These are phyloP conservation scores for Cryptosporidium bovis DNA, from an alignment of 169 alveolate species.

Conservation along the genomic window DNA sequence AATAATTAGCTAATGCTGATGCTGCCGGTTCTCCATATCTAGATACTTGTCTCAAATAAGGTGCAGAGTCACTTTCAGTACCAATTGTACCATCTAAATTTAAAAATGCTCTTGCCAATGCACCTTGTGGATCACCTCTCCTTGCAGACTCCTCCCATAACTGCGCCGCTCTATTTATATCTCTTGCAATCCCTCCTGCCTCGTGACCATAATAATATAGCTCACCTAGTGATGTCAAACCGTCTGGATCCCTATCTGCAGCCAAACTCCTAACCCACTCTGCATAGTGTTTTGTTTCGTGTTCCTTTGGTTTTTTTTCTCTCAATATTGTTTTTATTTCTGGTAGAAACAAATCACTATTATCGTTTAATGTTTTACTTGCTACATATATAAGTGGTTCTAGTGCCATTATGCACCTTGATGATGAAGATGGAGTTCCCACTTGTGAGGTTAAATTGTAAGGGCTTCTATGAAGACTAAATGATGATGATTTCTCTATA, in stretches of 20 bases:
- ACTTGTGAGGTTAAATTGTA: slow-evolving; percentile 46
- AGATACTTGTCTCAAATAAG: slow-evolving; percentile 65
- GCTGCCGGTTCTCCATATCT: slow-evolving; percentile 69
- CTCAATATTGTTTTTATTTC: slow-evolving; percentile 24
- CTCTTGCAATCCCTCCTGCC: slow-evolving; percentile 80
- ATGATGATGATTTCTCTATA: slow-evolving; percentile 76
- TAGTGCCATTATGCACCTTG: slow-evolving; percentile 57
- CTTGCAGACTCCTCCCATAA: slow-evolving; percentile 88
- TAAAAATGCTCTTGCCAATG: slow-evolving; percentile 85
- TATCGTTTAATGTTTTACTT: slow-evolving; percentile 49
- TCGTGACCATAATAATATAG: slow-evolving; percentile 86
- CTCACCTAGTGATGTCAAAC: slow-evolving; percentile 87
- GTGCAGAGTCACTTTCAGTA: slow-evolving; percentile 55
- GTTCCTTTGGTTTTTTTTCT: slow-evolving; percentile 30
- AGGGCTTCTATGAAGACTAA: slow-evolving; percentile 75
- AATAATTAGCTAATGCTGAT: slow-evolving; percentile 68
- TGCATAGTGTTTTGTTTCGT: slow-evolving; percentile 79
- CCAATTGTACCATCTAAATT: slow-evolving; percentile 77
- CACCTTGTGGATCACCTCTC: slow-evolving; percentile 87
- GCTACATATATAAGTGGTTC: slow-evolving; percentile 69
- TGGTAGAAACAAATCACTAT: slow-evolving; percentile 31
- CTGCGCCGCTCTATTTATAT: slow-evolving; percentile 83
- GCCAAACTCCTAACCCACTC: slow-evolving; percentile 82
- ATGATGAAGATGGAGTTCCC: slow-evolving; percentile 26
- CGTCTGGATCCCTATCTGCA: slow-evolving; percentile 82